Evolutionary conservation across 2,329 filamentous ascomycete genomes (phyloP).

Genomic region (Penicillium sp.): DNA sequence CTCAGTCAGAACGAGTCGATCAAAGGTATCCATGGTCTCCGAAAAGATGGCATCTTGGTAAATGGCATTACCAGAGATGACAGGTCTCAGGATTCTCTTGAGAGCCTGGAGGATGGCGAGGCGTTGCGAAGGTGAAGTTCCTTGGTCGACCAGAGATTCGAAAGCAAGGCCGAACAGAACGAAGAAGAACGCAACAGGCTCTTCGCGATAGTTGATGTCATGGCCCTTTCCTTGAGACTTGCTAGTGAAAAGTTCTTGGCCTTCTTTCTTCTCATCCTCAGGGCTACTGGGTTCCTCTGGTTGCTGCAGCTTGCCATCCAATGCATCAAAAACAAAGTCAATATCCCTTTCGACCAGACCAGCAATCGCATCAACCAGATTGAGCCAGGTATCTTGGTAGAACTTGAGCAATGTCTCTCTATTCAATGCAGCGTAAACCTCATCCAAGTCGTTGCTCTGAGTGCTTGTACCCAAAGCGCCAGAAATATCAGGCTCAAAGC

Average conservation of each 20-base stretch:
- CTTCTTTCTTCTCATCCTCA: slow-evolving; percentile 16
- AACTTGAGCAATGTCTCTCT: slow-evolving; percentile 90
- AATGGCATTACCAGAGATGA: slow-evolving; percentile 93
- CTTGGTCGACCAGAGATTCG: slow-evolving; percentile 85
- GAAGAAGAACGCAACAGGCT: slow-evolving; percentile 98
- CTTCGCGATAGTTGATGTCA: slow-evolving; percentile 96
- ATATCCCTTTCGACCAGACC: slow-evolving; percentile 97
- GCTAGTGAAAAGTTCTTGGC: slow-evolving; percentile 16
- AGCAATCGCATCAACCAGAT: slow-evolving; percentile 94
- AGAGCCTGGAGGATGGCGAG: slow-evolving; percentile 86
- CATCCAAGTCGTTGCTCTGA: slow-evolving; percentile 82
- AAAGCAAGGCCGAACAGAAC: slow-evolving; percentile 96
- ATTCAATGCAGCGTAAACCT: slow-evolving; percentile 92
- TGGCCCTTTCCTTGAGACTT: slow-evolving; percentile 57
- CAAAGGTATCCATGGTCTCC: slow-evolving; percentile 93
- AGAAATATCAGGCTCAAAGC: slow-evolving; percentile 97
- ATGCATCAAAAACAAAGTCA: slow-evolving; percentile 93
- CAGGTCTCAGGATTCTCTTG: slow-evolving; percentile 91
- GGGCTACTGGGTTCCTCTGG: slow-evolving; percentile 27
- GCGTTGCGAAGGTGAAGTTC: slow-evolving; percentile 72
- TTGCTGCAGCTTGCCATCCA: slow-evolving; percentile 72
- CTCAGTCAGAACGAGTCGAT: slow-evolving; percentile 89
- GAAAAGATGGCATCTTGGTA: slow-evolving; percentile 95
- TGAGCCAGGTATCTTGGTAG: slow-evolving; percentile 96
- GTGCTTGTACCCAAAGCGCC: slow-evolving; percentile 81